phyloP scores from a whole-genome alignment of 306 rosid genomes.

The Vigna radiata region DNA sequence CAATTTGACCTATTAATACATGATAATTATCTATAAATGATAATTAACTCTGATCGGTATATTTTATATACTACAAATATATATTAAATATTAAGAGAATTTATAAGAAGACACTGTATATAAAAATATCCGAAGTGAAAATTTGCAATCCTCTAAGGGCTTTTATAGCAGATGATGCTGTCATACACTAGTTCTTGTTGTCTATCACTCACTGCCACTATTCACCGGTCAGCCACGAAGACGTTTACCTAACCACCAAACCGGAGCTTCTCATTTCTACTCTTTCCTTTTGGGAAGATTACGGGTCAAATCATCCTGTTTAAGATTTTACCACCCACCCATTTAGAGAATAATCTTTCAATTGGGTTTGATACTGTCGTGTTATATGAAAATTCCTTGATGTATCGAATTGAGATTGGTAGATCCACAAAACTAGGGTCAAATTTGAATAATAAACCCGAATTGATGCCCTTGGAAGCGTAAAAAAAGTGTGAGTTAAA shows the following conservation, averaged over 20 bases:
- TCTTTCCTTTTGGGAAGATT: neutral
- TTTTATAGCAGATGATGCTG: neutral
- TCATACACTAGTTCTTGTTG: neutral
- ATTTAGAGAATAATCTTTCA: neutral
- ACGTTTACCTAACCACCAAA: neutral
- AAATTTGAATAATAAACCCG: constrained; percentile 2
- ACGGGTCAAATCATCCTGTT: constrained; percentile 1
- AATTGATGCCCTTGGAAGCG: constrained; percentile 34
- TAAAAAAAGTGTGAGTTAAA: neutral
- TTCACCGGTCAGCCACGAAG: neutral
- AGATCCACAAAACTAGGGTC: constrained; percentile 55
- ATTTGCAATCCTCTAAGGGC: neutral
- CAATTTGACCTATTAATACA: no score
- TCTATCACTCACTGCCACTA: neutral
- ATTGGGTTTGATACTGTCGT: neutral
- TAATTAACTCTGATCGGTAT: no score
- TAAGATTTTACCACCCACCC: neutral
- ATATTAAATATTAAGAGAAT: no score
- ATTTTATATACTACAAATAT: no score
- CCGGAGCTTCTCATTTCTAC: neutral
- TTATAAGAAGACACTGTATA: no score
- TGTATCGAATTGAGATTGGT: neutral
- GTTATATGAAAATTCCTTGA: neutral
- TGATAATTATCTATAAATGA: no score
- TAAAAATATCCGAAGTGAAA: no score